These are phyloP conservation scores for Paramecium caudatum DNA, from an alignment of 73 alveolate genomes.

Conservation along the genomic window DNA sequence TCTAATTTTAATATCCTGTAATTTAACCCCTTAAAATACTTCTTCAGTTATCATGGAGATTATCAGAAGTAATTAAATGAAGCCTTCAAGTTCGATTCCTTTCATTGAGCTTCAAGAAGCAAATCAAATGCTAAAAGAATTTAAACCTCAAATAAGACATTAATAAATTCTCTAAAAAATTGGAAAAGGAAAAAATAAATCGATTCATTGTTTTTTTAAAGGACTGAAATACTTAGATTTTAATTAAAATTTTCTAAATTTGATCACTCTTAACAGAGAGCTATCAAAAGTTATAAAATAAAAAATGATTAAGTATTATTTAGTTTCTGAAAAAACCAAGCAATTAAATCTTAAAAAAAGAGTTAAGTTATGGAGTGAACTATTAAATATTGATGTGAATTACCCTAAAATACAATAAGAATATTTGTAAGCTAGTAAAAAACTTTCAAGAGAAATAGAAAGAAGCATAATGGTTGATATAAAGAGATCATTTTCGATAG, in stretches of 20 bases:
- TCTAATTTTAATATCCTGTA: neutral
- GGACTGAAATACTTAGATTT: constrained; percentile 22
- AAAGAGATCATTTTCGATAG: constrained; percentile 37
- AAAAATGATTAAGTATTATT: constrained; percentile 25
- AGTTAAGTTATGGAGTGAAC: constrained; percentile 53
- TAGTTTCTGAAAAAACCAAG: neutral
- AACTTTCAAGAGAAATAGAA: constrained; percentile 61
- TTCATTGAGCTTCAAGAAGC: constrained; percentile 42
- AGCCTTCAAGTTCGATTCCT: constrained; percentile 31
- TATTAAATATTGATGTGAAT: constrained; percentile 17
- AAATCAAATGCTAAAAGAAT: constrained; percentile 20
- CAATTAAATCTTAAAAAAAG: neutral
- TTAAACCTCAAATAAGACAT: neutral
- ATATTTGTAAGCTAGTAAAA: constrained; percentile 8
- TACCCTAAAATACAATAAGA: neutral
- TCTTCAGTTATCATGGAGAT: constrained; percentile 37
- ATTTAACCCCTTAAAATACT: constrained; percentile 1
- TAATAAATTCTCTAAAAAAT: neutral
- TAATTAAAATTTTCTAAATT: neutral
- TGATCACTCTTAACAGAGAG: constrained; percentile 12
- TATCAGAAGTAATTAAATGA: neutral
- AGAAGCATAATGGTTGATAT: constrained; percentile 50
- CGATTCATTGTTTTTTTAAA: constrained; percentile 55
- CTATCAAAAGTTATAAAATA: neutral
- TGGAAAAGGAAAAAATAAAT: neutral